Percentiles rank a stretch among this genome's conserved stretches.
Evolutionary conservation across 495 filamentous ascomycete genomes (phyloP).

Genomic region (Aspergillus saccharolyticus): DNA sequence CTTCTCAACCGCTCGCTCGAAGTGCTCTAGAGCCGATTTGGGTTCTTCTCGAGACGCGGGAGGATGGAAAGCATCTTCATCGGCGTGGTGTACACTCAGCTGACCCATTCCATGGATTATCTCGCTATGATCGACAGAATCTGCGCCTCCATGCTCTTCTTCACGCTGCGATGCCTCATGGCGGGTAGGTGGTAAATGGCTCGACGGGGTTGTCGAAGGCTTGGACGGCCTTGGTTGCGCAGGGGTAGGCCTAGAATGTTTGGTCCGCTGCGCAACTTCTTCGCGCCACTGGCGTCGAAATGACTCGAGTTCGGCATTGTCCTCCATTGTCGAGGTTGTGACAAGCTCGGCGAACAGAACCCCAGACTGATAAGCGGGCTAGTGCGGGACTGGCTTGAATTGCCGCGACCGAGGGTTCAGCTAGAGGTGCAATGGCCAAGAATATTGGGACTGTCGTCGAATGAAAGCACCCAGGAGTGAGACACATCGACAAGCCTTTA

Average conservation of each 20-base stretch:
- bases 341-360: slow-evolving; percentile 2
- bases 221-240: slow-evolving; percentile 21
- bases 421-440: not conserved
- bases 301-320: slow-evolving; percentile 68
- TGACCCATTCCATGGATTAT: slow-evolving; percentile 37
- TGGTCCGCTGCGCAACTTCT: slow-evolving; percentile 62
- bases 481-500: too few relatives aligned
- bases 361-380: slow-evolving; percentile 26
- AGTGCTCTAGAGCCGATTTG: slow-evolving; percentile 81
- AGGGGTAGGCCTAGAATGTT: slow-evolving; percentile 16
- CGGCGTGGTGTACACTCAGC: slow-evolving; percentile 25
- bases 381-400: slow-evolving; percentile 2
- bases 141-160: slow-evolving; percentile 32
- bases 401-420: not conserved
- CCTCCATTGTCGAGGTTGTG: slow-evolving; percentile 42
- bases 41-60: slow-evolving; percentile 46
- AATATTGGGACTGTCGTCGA: too few relatives aligned
- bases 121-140: slow-evolving; percentile 36
- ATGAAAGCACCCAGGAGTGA: too few relatives aligned
- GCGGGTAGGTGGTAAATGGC: slow-evolving; percentile 30
- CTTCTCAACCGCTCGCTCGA: slow-evolving; percentile 84
- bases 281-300: slow-evolving; percentile 81
- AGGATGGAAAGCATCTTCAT: slow-evolving; percentile 31
- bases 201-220: slow-evolving; percentile 19
- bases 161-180: slow-evolving; percentile 33